These are phyloP conservation scores for Barnettozyma vustinii DNA, from an alignment of 805 yeast genomes.

Conservation along the genomic window DNA sequence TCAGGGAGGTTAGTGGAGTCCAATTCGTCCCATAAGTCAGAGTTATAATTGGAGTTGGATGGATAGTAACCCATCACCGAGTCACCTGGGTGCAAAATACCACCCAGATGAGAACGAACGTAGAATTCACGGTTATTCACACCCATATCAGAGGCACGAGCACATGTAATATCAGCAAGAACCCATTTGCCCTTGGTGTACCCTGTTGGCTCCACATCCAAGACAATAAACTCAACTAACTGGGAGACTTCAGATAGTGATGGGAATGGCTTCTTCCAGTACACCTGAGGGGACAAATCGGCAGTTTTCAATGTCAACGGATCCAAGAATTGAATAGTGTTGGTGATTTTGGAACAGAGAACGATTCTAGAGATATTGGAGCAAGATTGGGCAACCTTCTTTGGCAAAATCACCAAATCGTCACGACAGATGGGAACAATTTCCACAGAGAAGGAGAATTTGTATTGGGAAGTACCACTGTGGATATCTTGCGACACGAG, in stretches of 20 bases:
- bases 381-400: slow-evolving; percentile 72
- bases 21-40: slow-evolving; percentile 72
- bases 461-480: slow-evolving; percentile 80
- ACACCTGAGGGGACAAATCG: slow-evolving; percentile 64
- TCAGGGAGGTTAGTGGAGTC: slow-evolving; percentile 69
- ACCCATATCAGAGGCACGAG: slow-evolving; percentile 87
- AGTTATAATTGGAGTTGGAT: slow-evolving; percentile 81
- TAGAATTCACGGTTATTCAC: slow-evolving; percentile 77
- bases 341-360: slow-evolving; percentile 78
- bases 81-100: slow-evolving; percentile 93
- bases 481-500: slow-evolving; percentile 89
- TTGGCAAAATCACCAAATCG: slow-evolving; percentile 88
- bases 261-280: slow-evolving; percentile 79
- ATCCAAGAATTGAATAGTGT: slow-evolving; percentile 81
- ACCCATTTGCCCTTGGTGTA: slow-evolving; percentile 69
- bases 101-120: slow-evolving; percentile 90
- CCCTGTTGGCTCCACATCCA: slow-evolving; percentile 93
- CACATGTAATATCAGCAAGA: slow-evolving; percentile 85
- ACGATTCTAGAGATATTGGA: slow-evolving; percentile 82
- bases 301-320: slow-evolving; percentile 74
- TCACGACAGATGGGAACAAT: slow-evolving; percentile 96
- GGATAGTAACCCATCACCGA: slow-evolving; percentile 88
- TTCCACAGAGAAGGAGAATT: slow-evolving; percentile 89
- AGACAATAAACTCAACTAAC: slow-evolving; percentile 78
- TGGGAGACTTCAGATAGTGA: slow-evolving; percentile 72